Evolutionary conservation across 495 filamentous ascomycete genomes (phyloP).

Genomic region (Penicillium maclennaniae): DNA sequence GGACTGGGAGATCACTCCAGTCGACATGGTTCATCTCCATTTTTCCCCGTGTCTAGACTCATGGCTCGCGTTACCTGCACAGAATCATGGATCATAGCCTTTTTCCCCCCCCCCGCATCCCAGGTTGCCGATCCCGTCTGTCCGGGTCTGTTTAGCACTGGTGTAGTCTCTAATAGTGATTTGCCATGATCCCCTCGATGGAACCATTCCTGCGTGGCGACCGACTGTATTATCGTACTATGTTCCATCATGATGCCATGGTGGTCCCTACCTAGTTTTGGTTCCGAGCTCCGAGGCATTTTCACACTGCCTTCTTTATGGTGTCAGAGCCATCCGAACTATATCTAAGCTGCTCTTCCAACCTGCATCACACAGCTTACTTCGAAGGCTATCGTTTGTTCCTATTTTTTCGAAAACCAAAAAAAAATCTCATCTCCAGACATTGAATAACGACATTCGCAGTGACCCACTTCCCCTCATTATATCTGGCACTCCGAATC

Average conservation of each 20-base stretch:
- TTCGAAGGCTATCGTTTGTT: too few relatives aligned
- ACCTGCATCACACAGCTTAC: neutral
- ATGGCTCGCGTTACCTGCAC: constrained; percentile 4
- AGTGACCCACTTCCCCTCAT: neutral
- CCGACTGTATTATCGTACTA: constrained; percentile 11
- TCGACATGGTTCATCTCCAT: neutral
- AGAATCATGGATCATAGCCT: too few relatives aligned
- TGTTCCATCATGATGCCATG: neutral
- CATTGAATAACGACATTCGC: neutral
- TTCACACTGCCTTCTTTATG: neutral
- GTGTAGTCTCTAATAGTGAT: neutral
- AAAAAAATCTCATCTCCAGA: too few relatives aligned
- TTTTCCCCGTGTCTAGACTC: neutral
- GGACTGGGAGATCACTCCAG: neutral
- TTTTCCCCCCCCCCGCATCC: neutral
- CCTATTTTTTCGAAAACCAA: too few relatives aligned
- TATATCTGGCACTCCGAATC: neutral
- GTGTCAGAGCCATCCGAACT: neutral
- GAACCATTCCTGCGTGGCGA: neutral
- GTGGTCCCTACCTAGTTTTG: neutral
- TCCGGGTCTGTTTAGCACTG: neutral
- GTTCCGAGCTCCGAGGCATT: neutral
- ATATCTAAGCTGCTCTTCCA: neutral
- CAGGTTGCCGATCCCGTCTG: neutral
- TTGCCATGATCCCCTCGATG: neutral